Conservation (phyloP, 1,284 basidiomycete genomes). For the Gastroboletus turbinatus region DNA sequence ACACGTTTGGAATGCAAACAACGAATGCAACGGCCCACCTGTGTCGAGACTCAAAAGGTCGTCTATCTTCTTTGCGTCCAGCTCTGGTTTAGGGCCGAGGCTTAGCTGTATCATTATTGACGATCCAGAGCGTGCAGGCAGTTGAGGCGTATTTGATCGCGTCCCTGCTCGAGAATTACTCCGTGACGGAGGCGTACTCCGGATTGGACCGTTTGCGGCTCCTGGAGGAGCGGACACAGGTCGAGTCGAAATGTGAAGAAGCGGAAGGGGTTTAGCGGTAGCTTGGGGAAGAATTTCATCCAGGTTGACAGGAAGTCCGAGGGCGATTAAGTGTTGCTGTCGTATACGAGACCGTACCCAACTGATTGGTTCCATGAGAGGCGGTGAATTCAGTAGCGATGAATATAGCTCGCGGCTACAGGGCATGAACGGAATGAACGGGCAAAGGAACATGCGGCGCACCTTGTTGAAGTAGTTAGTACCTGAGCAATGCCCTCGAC, state of each 20-base stretch:
- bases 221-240: constrained; percentile 77
- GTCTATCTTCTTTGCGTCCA: constrained; percentile 65
- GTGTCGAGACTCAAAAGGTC: constrained; percentile 65
- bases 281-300: constrained; percentile 85
- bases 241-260: constrained; percentile 79
- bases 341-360: constrained; percentile 90
- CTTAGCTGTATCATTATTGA: constrained; percentile 54
- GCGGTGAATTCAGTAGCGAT: constrained; percentile 60
- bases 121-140: constrained; percentile 36
- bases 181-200: constrained; percentile 40
- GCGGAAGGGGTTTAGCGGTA: constrained; percentile 69
- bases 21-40: constrained; percentile 44
- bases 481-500: constrained; percentile 80
- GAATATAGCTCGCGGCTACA: constrained; percentile 76
- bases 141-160: constrained; percentile 59
- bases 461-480: constrained; percentile 75
- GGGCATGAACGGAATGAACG: constrained; percentile 29
- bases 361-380: constrained; percentile 76
- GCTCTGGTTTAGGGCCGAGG: constrained; percentile 66
- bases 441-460: constrained; percentile 14
- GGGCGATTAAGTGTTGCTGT: constrained; percentile 82
- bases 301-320: constrained; percentile 90
- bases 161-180: constrained; percentile 44
- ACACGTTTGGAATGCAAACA: constrained; percentile 6
- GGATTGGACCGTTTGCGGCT: constrained; percentile 43